Base-by-base conservation (phyloP, 345 rosid genomes). In the Nasturtium officinale region DNA sequence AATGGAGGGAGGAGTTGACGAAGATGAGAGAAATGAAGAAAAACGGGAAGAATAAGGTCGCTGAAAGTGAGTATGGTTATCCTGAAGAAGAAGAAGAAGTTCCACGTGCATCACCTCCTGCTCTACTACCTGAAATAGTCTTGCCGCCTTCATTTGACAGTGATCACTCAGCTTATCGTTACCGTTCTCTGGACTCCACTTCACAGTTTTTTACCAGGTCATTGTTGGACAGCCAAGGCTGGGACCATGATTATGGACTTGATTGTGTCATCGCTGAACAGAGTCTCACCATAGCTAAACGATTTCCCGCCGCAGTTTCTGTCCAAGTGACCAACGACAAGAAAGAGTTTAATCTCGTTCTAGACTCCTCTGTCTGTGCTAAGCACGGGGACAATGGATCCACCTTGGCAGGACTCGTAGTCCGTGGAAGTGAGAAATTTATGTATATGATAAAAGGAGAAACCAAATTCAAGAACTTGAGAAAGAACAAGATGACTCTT, bases 231-330 rank as follows among this genome's bases (percentile, higher is more conserved):
- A 81, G 89, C 54, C 92, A 89, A 64, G 90, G 92, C 38, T 93
- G 97, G 98, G 98, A 90, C 82, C 97, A 93, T 83, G 98, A 90
- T 74, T 87, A 87, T 75, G 97, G 98, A 26, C 87, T 89, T 71
- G 98, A 90, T 50, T 94, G 96, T 18, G 96, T 90, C 26, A 93
- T 87, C 43, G 67, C 89, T 0, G 97, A 90, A 59, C 83, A 85
- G 12, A 82, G 87, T 69, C 68, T 88, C 26, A 91, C 84, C 17
- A 76, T 92, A 55, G 85, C 76, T 45, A 84, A 73, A 51, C 82
- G 26, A 33, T 90, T 86, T 71, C 94, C 95, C 0, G 83, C 85
- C 0, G 79, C 87, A 5, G 75, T 90, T n/a, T 63, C 84, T 0
- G 82, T 85, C 59, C 91, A 92, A 77, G 79, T 88, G 68, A 88